Base-by-base conservation (phyloP, 2,329 filamentous ascomycete species). In the Cladosporium austrohemisphaericum region DNA sequence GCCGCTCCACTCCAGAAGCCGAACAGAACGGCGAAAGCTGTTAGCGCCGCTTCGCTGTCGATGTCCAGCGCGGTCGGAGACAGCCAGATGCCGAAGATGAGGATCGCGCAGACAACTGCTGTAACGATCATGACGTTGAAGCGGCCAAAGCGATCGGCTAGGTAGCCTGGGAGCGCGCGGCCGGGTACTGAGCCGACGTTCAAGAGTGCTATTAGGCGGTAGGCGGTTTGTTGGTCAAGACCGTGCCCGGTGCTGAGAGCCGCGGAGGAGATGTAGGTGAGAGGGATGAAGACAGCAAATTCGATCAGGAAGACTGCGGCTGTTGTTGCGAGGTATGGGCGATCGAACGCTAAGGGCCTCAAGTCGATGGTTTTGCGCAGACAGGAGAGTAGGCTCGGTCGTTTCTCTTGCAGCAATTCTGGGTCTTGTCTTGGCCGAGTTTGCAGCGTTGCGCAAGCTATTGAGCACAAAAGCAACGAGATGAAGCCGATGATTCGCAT, bases 181-280 rank as follows among this genome's bases (percentile, higher is more conserved):
- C 90, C 89, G n/a, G 92, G 69, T 53, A 88, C 82, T 1, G 83
- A 87, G 4, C 81, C 86, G 1, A 80, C 85, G 63, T 93, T 94
- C 60, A 95, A 74, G 52, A 94, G 82, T 6, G 87, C 82, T 16
- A 93, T 69, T 47, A 92, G 75, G 61, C 88, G 80, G 63, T 86
- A 91, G 5, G 85, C 79, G 1, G 68, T 37, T 0, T 71, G 65
- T 5, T 72, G 64, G 18, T 69, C 70, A 59, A 90, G 80, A 10
- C 9, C n/a, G 14, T 83, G 83, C 49, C 82, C 72, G 3, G 65
- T 65, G 5, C 62, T 61, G 4, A 88, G 70, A 1, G 85, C 84
- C 63, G 89, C 95, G 0, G 81, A 84, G 5, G 85, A 85, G 38
- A 95, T 80, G 65, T 89, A 95, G 4, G 84, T 84, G 44, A 94